Evolutionary conservation across 257 asterid genomes (phyloP), one percentile per base, ranked within the genome.

Genomic region (Solanum pinnatisectum): DNA sequence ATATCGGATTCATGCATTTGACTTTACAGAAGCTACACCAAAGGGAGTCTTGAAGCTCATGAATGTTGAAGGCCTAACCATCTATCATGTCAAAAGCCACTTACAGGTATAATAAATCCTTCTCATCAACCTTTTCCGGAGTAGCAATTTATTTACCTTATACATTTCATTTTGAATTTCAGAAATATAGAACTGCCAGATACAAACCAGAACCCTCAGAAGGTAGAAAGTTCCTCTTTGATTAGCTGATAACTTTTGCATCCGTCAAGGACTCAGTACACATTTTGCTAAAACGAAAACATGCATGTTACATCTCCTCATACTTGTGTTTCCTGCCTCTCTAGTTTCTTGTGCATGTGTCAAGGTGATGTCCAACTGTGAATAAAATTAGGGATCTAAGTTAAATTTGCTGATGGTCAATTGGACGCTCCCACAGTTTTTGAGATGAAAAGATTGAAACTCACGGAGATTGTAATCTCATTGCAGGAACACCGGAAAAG

Each of bases 31-130:
- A 85, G 98, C 98, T 87, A 95, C 98, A 76, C 98, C 98, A 56
- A 95, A 95, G 90, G 98, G 92, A 83, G 98, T 94, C 23, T 88
- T 95, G 94, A 95, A 95, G 92, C 92, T 93, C 88, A 94, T 95
- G 96, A 93, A 95, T 77, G 95, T 92, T n/a, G 95, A 95, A 68
- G 93, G 96, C 85, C 90, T 95, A 81, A 95, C 97, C 7, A 94
- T 95, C 76, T 94, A 95, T 90, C 98, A 95, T 37, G 98, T 95
- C 87, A 95, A 95, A 92, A 95, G 98, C 92, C 98, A 95, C 93
- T 91, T 95, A 91, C 98, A 95, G 97, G 98, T 93, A 83, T 30
- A 44, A 49, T 40, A 4, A 14, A 42, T 8, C 60, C 32, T 82
- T 60, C 20, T 36, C 56, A 3, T 20, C 42, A 83, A 42, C 36